A percentile compares a stretch with the other conserved stretches of the same genome.
These are phyloP conservation scores for Venturia aucupariae DNA, from an alignment of 2,329 filamentous ascomycete genomes.

Conservation along the genomic window DNA sequence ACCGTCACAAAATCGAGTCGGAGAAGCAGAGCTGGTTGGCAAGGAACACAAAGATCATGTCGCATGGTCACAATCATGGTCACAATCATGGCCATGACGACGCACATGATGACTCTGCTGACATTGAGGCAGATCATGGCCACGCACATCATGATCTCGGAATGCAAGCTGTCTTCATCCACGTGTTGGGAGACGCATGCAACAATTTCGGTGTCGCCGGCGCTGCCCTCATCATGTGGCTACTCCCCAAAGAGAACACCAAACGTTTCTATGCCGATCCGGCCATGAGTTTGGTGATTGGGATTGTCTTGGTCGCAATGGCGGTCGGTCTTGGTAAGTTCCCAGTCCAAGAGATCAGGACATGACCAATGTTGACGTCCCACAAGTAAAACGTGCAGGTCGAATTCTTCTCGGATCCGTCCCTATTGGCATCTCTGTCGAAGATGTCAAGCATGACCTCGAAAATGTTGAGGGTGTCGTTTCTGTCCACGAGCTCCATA, in stretches of 20 bases:
- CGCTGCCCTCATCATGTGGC: slow-evolving; percentile 61
- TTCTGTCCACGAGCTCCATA: slow-evolving; percentile 62
- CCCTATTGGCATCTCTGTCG: slow-evolving; percentile 49
- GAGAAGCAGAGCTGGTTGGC: background rate
- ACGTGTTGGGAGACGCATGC: slow-evolving; percentile 62
- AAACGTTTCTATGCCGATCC: slow-evolving; percentile 64
- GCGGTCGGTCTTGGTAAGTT: slow-evolving; percentile 9
- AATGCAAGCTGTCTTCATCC: slow-evolving; percentile 60
- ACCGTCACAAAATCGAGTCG: slow-evolving; percentile 9
- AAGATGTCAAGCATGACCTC: slow-evolving; percentile 59
- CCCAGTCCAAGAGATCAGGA: background rate
- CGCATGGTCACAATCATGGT: slow-evolving; percentile 8
- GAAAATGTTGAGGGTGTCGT: slow-evolving; percentile 59
- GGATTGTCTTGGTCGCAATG: slow-evolving; percentile 50
- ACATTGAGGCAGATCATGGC: background rate
- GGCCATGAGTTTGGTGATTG: slow-evolving; percentile 57
- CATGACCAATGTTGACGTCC: background rate
- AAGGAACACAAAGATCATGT: background rate
- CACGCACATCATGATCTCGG: slow-evolving; percentile 44
- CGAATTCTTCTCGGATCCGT: slow-evolving; percentile 59
- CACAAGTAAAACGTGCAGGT: slow-evolving; percentile 32
- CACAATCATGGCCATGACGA: background rate
- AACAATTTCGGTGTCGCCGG: slow-evolving; percentile 71
- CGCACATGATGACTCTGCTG: background rate
- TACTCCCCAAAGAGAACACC: slow-evolving; percentile 43